Percentiles rank a stretch among this genome's conserved stretches.
These are phyloP conservation scores for Aspergillus haitiensis DNA, from an alignment of 495 filamentous ascomycete species.

Conservation along the genomic window DNA sequence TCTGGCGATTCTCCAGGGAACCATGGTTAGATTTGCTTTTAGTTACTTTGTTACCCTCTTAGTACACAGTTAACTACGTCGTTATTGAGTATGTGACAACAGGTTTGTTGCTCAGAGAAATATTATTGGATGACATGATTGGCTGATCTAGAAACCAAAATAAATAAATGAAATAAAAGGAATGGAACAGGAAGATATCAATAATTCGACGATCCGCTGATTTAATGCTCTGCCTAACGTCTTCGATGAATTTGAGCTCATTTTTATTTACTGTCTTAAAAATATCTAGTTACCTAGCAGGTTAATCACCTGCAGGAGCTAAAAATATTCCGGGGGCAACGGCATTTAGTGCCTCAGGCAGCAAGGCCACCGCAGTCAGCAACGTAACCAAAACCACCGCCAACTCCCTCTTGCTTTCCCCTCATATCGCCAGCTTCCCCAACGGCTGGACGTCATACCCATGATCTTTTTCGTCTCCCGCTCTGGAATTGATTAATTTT, in stretches of 20 bases:
- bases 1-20: too few relatives aligned
- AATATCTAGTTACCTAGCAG: too few relatives aligned
- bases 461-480: constrained; percentile 26
- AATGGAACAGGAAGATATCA: too few relatives aligned
- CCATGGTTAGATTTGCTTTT: not conserved
- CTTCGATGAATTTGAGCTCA: too few relatives aligned
- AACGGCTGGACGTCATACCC: constrained; percentile 17
- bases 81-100: not conserved
- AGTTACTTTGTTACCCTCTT: not conserved
- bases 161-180: too few relatives aligned
- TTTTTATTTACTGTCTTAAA: too few relatives aligned
- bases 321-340: not conserved
- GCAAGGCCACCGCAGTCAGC: constrained; percentile 18
- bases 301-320: not conserved
- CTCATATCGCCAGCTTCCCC: constrained; percentile 20
- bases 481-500: constrained; percentile 25
- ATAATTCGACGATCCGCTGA: not conserved
- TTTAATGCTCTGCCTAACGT: not conserved
- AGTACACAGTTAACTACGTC: too few relatives aligned
- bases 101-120: not conserved
- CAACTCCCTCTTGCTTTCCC: constrained; percentile 18
- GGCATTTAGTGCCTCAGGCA: constrained; percentile 9
- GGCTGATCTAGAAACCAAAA: too few relatives aligned
- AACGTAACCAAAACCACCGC: constrained; percentile 15
- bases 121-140: not conserved